Evolutionary conservation across 306 rosid species (phyloP), one percentile per base, ranked within the genome.

Genomic region (Prunus mira): DNA sequence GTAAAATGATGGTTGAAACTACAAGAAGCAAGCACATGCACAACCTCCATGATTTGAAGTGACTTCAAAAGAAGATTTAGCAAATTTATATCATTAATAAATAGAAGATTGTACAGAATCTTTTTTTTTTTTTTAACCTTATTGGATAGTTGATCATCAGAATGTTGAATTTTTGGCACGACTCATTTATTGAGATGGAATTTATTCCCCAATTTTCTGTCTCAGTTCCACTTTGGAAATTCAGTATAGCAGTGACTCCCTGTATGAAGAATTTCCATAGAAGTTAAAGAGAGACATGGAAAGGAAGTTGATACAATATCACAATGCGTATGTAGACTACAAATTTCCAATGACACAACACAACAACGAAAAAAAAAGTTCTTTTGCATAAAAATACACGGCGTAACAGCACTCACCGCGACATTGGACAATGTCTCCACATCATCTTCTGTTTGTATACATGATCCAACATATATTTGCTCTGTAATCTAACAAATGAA

Each of bases 201-300:
- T 89, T 75, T 70, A 92, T 82, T 79, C 97, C 97, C 98, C 98
- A 95, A 84, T 92, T 92, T 85, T 92, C 96, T 65, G 98, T 91
- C 87, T 95, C 97, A 74, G 82, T 80, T 85, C 86, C 89, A 85
- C 96, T 82, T 86, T 95, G 98, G 74, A 92, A 95, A 82, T 88
- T 95, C 84, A 95, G 82, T 69, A 92, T 86, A 68, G 98, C 97
- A 56, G 98, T 87, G 79, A 95, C 73, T 77, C 97, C 98, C 98
- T 95, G 91, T 19, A 74, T 76, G 79, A 81, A 60, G 76, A 83
- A 80, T 80, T 81, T 67, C 2, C 67, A 65, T 69, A 73, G 46
- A 67, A 49, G 70, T 81, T 52, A 80, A 76, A 74, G 71, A 77
- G 67, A 69, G 66, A 62, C 55, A 77, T 45, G 43, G 71, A 81